Percentiles rank a stretch among this genome's conserved stretches.
phyloP scores from a whole-genome alignment of 176 grass and related monocot genomes.

The Triticum timopheevii region DNA sequence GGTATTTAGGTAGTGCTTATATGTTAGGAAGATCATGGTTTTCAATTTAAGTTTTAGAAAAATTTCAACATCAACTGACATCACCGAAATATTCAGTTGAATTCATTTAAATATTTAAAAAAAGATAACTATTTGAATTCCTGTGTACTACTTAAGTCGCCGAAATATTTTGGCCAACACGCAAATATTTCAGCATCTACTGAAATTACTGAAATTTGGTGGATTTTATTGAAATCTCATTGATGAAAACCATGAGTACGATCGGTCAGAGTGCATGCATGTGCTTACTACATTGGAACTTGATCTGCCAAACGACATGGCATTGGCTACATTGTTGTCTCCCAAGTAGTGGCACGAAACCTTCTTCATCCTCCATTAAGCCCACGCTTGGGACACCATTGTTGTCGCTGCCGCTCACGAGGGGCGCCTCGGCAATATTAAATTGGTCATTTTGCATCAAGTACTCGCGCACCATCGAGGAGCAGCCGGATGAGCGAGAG shows the following conservation, averaged over 20 bases:
- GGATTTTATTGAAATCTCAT: too few species aligned
- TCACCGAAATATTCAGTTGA: too few species aligned
- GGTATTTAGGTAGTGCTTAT: neutral
- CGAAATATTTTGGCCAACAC: too few species aligned
- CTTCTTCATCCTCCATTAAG: neutral
- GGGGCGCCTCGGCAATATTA: neutral
- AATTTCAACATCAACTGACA: too few species aligned
- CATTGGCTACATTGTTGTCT: neutral
- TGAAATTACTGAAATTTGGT: too few species aligned
- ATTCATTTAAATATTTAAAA: too few species aligned
- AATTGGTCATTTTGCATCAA: neutral
- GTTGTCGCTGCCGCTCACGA: neutral
- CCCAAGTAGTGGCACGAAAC: neutral
- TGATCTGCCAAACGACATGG: conserved; percentile 4
- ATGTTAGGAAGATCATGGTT: neutral
- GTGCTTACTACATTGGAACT: neutral
- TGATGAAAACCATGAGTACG: too few species aligned
- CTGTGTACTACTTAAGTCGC: too few species aligned
- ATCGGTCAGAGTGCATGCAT: neutral
- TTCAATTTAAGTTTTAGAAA: too few species aligned
- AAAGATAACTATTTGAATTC: too few species aligned
- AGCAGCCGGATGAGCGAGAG: neutral
- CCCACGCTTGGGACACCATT: neutral
- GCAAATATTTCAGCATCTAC: too few species aligned
- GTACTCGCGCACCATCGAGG: neutral